phyloP scores from a whole-genome alignment of 2,329 filamentous ascomycete species.

The Pestalotiopsis sp. region DNA sequence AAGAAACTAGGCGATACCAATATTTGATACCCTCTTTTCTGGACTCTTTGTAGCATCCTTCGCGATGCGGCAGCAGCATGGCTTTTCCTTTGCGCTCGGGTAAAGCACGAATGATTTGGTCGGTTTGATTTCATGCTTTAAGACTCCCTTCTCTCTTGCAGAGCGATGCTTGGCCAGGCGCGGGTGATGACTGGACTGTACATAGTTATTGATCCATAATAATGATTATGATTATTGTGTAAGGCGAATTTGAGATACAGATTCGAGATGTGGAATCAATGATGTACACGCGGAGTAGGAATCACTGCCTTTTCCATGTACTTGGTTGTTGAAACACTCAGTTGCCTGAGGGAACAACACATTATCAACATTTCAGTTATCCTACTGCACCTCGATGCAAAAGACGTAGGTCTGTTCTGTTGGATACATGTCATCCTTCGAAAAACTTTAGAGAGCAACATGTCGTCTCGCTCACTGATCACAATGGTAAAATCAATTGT shows the following conservation, averaged over 20 bases:
- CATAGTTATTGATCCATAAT: background rate
- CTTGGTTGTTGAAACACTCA: too few species aligned
- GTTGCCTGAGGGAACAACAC: too few species aligned
- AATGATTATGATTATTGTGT: background rate
- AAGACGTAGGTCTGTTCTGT: too few species aligned
- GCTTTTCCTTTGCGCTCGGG: background rate
- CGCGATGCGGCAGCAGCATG: background rate
- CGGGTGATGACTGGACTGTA: background rate
- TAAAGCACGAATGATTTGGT: background rate
- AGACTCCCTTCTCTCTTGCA: background rate
- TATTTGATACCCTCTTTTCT: slow-evolving; percentile 28
- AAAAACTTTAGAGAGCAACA: too few species aligned
- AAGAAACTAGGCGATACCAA: slow-evolving; percentile 15
- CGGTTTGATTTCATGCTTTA: slow-evolving; percentile 7
- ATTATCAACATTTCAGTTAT: too few species aligned
- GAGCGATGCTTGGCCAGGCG: background rate
- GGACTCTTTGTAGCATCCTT: slow-evolving; percentile 8
- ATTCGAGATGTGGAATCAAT: background rate
- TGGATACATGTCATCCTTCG: too few species aligned
- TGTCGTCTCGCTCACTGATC: too few species aligned
- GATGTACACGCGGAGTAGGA: background rate
- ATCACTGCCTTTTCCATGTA: too few species aligned
- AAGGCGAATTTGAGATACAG: background rate
- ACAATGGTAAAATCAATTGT: too few species aligned
- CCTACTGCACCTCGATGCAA: too few species aligned